Base-by-base conservation (phyloP, 371 early-diverging fungal genomes). In the Lichtheimia corymbifera region DNA sequence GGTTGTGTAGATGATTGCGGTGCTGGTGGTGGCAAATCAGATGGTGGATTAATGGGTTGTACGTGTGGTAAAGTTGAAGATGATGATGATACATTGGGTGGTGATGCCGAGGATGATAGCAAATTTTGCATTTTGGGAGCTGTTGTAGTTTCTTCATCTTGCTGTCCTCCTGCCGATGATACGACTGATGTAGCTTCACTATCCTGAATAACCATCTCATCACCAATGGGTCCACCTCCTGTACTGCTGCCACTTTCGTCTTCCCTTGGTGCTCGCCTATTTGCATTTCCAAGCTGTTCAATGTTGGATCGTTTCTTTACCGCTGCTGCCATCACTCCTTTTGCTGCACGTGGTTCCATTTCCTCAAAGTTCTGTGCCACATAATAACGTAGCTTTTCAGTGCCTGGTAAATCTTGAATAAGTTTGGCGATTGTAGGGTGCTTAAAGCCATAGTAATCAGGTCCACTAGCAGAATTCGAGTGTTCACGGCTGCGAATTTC, bases 361-460 rank as follows among this genome's bases (percentile, higher is more conserved):
- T 82, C 86, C 42, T 85, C 85, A 64, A 87, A 88, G 25, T 74
- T 72, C 22, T 91, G 93, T 76, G 79, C 77, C 2, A 86, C 78
- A 64, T 93, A 96, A 50, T 88, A 74, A 40, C 81, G 72, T 60
- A 94, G 91, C 58, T 82, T 67, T 4, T 84, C 73, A 0, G 90
- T 87, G 20, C 87, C 85, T 0, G 93, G 93, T 53, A 96, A 72
- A 59, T 93, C 94, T 69, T 96, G 96, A 30, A 96, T 91, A 82
- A 93, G 78, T 66, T 89, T 92, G n/a, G 90, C 87, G 58, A 96
- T 90, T 9, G 93, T 92, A 2, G 94, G 92, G 50, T 93, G 90
- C 40, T 94, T 85, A 59, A 95, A 90, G 0, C 96, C 97, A 74
- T 89, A 95, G 62, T 90, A 94, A 62, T 96, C 97, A 2, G 96